These are phyloP conservation scores for Pleomassaria siparia DNA, from an alignment of 2,329 filamentous ascomycete genomes.

Conservation along the genomic window DNA sequence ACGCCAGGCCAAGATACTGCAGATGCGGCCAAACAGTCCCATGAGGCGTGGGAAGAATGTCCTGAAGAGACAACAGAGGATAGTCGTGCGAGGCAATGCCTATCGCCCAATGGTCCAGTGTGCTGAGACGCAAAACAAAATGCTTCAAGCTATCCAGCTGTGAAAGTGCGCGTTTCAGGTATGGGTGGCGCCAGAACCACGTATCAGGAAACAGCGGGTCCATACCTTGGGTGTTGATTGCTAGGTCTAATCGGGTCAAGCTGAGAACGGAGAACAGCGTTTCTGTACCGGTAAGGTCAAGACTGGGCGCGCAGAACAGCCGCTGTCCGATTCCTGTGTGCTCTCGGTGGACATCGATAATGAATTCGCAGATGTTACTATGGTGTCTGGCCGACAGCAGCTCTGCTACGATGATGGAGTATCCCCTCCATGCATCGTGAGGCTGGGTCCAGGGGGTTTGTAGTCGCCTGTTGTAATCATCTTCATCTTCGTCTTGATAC, in stretches of 20 bases:
- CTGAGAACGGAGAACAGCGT: background rate
- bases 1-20: background rate
- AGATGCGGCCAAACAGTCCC: background rate
- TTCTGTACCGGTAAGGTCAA: background rate
- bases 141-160: background rate
- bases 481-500: background rate
- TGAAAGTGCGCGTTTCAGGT: background rate
- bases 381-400: background rate
- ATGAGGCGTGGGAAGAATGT: background rate
- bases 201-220: background rate
- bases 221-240: background rate
- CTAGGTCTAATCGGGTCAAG: background rate
- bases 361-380: background rate
- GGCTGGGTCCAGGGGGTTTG: background rate
- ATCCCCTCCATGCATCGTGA: background rate
- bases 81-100: background rate
- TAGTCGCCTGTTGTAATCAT: background rate
- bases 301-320: background rate
- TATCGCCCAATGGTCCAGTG: background rate
- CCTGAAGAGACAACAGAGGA: background rate
- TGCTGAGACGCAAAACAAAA: background rate
- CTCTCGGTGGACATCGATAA: background rate
- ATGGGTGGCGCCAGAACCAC: background rate
- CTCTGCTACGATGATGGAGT: background rate
- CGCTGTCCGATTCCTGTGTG: background rate